Percentiles rank a stretch among this genome's conserved stretches.
These are phyloP conservation scores for Macrophomina pseudophaseolina DNA, from an alignment of 2,329 filamentous ascomycete species.

Conservation along the genomic window DNA sequence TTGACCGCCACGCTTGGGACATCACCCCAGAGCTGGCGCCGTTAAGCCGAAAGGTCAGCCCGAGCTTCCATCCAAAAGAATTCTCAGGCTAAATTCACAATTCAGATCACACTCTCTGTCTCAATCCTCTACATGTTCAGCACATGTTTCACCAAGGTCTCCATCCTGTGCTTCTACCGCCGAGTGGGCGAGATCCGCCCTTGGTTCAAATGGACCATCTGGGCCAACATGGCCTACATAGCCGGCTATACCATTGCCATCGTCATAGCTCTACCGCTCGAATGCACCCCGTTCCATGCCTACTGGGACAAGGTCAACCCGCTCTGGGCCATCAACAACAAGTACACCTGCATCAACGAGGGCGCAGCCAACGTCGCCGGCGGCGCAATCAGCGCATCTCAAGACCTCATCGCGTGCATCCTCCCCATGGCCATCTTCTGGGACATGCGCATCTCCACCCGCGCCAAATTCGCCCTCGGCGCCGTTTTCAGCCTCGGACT, in stretches of 20 bases:
- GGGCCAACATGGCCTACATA: constrained; percentile 46
- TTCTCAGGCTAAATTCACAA: no score
- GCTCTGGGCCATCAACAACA: constrained; percentile 37
- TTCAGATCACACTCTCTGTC: constrained; percentile 32
- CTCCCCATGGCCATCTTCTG: constrained; percentile 52
- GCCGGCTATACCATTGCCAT: constrained; percentile 46
- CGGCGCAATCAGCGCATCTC: constrained; percentile 45
- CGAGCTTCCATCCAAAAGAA: no score
- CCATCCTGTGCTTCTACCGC: constrained; percentile 49
- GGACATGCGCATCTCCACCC: constrained; percentile 48
- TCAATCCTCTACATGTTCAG: constrained; percentile 37
- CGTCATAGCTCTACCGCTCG: constrained; percentile 42
- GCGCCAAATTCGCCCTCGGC: constrained; percentile 52
- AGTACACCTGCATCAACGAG: constrained; percentile 45
- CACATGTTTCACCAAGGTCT: constrained; percentile 40
- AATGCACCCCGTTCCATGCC: constrained; percentile 46
- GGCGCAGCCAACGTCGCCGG: constrained; percentile 44
- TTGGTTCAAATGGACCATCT: constrained; percentile 45
- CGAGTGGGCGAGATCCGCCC: constrained; percentile 42
- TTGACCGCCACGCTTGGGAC: constrained; percentile 25
- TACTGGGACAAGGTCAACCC: constrained; percentile 48
- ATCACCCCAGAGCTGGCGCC: not conserved
- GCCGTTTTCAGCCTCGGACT: constrained; percentile 52
- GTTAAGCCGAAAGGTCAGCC: not conserved
- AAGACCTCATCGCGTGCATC: constrained; percentile 48